Evolutionary conservation across 2,329 filamentous ascomycete species (phyloP).

Genomic region (Paracamarosporium sp.): DNA sequence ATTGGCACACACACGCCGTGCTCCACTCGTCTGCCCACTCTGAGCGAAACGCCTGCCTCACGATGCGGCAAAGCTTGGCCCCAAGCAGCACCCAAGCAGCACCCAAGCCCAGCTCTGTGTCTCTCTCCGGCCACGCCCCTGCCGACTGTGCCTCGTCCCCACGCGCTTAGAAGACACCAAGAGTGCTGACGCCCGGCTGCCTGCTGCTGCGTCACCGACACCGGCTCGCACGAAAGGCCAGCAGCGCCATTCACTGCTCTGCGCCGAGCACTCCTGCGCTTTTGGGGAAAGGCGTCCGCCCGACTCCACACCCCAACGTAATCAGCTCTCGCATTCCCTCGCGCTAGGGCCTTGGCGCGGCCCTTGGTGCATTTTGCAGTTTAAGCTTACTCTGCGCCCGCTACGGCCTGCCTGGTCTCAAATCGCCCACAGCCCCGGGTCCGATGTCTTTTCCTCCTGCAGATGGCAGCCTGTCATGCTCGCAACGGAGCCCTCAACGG

Average conservation of each 20-base stretch:
- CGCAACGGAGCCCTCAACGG: not conserved
- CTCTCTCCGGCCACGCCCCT: slow-evolving; percentile 11
- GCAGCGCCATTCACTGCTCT: not conserved
- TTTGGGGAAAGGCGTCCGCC: slow-evolving; percentile 33
- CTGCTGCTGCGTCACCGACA: slow-evolving; percentile 9
- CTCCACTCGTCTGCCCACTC: not conserved
- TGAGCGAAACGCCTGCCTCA: not conserved
- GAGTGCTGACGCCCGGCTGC: slow-evolving; percentile 11
- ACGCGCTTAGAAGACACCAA: slow-evolving; percentile 25
- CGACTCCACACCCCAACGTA: slow-evolving; percentile 40
- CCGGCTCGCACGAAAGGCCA: slow-evolving; percentile 14
- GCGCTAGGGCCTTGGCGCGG: slow-evolving; percentile 24
- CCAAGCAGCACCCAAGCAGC: slow-evolving; percentile 22
- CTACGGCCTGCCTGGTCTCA: slow-evolving; percentile 29
- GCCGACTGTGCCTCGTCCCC: slow-evolving; percentile 19
- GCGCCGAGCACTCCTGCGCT: slow-evolving; percentile 24
- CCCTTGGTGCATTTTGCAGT: slow-evolving; percentile 35
- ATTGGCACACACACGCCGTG: too few species aligned
- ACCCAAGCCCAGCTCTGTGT: slow-evolving; percentile 9
- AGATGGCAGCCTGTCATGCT: not conserved
- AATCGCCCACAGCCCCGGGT: slow-evolving; percentile 34
- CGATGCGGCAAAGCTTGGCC: slow-evolving; percentile 26
- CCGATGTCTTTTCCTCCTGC: slow-evolving; percentile 3
- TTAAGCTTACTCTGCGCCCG: slow-evolving; percentile 45
- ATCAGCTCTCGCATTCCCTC: slow-evolving; percentile 16